Evolutionary conservation across 1,284 basidiomycete species (phyloP).

Genomic region (Hymenochaete sp.): DNA sequence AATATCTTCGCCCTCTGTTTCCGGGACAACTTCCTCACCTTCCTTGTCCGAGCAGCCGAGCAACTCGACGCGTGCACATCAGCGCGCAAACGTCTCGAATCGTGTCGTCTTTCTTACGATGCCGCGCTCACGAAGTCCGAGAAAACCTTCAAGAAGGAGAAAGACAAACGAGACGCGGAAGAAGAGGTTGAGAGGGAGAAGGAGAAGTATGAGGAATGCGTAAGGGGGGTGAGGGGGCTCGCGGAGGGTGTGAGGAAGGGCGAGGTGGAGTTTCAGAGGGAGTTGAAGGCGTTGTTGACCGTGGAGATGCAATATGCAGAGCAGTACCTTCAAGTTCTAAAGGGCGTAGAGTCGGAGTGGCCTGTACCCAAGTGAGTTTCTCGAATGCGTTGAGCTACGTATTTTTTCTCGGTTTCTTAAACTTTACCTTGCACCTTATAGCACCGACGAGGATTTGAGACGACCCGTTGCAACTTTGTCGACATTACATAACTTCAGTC

Average conservation of each 20-base stretch:
- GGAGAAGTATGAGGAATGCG: constrained; percentile 71
- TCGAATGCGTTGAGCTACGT: background rate
- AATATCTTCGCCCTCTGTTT: constrained; percentile 68
- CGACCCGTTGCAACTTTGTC: constrained; percentile 1
- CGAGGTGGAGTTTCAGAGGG: constrained; percentile 60
- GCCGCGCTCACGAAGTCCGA: constrained; percentile 60
- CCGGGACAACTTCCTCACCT: constrained; percentile 59
- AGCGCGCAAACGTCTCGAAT: constrained; percentile 69
- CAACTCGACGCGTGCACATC: constrained; percentile 67
- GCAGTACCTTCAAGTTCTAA: constrained; percentile 60
- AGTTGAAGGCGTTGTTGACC: constrained; percentile 62
- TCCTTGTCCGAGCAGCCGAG: constrained; percentile 51
- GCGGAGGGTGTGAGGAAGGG: constrained; percentile 73
- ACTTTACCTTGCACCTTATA: background rate
- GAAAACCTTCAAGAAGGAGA: constrained; percentile 56
- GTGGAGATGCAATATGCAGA: constrained; percentile 66
- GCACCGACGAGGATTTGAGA: constrained; percentile 6
- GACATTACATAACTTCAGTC: constrained; percentile 10
- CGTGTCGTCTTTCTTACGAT: constrained; percentile 38
- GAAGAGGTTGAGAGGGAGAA: constrained; percentile 66
- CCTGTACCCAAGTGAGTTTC: constrained; percentile 37
- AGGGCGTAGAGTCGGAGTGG: constrained; percentile 62
- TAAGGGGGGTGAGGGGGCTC: constrained; percentile 66
- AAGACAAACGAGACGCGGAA: constrained; percentile 64
- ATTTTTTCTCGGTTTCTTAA: background rate